Conservation (phyloP, 1,139 yeast species). For the Chernovozyma sophiae-reginae region DNA sequence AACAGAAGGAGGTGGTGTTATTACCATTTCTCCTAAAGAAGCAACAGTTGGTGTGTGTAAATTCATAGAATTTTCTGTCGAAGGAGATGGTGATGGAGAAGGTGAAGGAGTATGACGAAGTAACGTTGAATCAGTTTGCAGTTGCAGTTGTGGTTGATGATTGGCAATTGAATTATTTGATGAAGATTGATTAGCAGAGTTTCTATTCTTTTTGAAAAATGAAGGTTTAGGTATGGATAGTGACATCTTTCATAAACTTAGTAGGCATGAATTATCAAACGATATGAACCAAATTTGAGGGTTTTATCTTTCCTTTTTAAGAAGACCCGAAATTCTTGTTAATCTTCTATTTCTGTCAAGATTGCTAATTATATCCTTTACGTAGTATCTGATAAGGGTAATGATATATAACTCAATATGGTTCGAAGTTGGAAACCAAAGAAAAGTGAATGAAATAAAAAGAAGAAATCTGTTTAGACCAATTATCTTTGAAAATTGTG, state of each 20-base stretch:
- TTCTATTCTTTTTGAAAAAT: constrained; percentile 2
- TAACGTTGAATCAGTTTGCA: background rate
- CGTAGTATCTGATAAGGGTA: background rate
- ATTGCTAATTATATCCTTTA: background rate
- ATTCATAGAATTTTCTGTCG: background rate
- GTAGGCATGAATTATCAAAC: too few relatives aligned
- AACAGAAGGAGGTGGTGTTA: constrained; percentile 3
- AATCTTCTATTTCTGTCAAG: background rate
- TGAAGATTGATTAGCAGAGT: background rate
- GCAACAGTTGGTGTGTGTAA: constrained; percentile 4
- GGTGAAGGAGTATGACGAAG: background rate
- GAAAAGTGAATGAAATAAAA: too few relatives aligned
- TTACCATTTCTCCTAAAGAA: constrained; percentile 1
- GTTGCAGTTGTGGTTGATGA: constrained; percentile 1
- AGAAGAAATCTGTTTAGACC: too few relatives aligned
- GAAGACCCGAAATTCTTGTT: background rate
- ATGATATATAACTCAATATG: background rate
- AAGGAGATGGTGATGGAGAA: constrained; percentile 5
- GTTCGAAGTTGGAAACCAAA: background rate
- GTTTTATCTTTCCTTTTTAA: too few relatives aligned
- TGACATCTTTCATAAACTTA: background rate
- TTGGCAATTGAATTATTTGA: background rate
- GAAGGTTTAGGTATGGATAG: constrained; percentile 6
- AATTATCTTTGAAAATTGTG: too few relatives aligned
- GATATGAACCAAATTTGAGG: too few relatives aligned